Base-by-base conservation (phyloP, 2,329 filamentous ascomycete species). In the Nectriaceae sp. region DNA sequence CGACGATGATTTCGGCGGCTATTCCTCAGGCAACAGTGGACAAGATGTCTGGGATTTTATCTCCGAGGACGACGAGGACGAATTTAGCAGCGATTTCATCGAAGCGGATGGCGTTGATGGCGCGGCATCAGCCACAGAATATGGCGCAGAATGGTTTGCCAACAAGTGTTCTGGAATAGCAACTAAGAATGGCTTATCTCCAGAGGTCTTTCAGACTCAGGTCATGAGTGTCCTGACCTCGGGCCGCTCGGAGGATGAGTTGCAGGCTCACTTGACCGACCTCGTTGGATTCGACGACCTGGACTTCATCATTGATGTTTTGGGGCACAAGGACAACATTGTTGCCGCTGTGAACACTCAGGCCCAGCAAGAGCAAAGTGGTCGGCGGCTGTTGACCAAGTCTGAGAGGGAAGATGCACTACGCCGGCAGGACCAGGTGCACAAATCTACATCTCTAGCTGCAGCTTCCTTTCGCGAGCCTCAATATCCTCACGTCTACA, bases 41-140 rank as follows among this genome's bases (percentile, higher is more conserved):
- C 88, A 93, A 49, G 91, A 97, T 70, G 85, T 97, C 10, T 97
- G 93, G 93, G 92, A 97, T 66, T 84, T 95, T 49, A 90, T 96
- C 63, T 90, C 86, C 50, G 87, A 92, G 42, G 79, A 80, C 41
- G 85, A 88, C 20, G 83, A 84, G 18, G 85, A 86, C 47, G 76
- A 80, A 6, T 73, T 80, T 65, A 87, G 82, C 61, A 87, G 84
- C 59, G 88, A 89, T 53, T 72, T 83, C 22, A 80, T 86, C 40
- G 79, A 81, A 21, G 70, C 50, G 41, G 72, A 59, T 11, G 60
- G 42, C 11, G 54, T 58, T 6, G 62, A 64, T 21, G 63, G 62
- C 42, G 48, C 67, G 18, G 45, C 58, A 26, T 57, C 59, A 39
- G 51, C 45, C 15, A 47, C 61, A 4, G 64, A 62, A 3, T 85